These are phyloP conservation scores for Magnaporthiopsis rhizophila DNA, from an alignment of 2,329 filamentous ascomycete genomes.

Conservation along the genomic window DNA sequence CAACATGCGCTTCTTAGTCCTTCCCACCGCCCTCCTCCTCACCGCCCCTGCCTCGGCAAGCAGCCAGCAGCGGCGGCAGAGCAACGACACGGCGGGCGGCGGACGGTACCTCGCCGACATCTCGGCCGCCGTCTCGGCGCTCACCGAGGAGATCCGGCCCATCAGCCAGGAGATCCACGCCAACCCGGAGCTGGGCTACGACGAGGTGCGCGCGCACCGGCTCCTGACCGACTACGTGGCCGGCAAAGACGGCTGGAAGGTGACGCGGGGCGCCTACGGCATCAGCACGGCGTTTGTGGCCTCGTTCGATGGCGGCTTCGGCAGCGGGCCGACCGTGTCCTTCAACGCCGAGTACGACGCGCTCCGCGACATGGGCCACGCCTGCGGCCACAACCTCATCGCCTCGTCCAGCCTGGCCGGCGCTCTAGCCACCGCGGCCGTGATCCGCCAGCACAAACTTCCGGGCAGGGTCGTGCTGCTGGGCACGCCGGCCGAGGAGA, in stretches of 20 bases:
- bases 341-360: constrained; percentile 36
- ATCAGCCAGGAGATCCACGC: constrained; percentile 43
- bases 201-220: constrained; percentile 40
- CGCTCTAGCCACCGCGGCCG: constrained; percentile 36
- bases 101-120: constrained; percentile 24
- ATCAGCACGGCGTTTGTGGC: constrained; percentile 45
- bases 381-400: constrained; percentile 48
- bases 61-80: background rate
- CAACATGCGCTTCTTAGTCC: background rate
- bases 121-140: constrained; percentile 27
- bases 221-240: constrained; percentile 38
- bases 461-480: constrained; percentile 37
- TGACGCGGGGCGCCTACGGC: constrained; percentile 42
- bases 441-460: constrained; percentile 32
- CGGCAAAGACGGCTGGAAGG: constrained; percentile 36
- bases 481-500: constrained; percentile 47
- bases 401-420: constrained; percentile 38
- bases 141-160: constrained; percentile 31
- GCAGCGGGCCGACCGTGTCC: constrained; percentile 29
- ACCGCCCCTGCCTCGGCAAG: background rate
- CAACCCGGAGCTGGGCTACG: constrained; percentile 38
- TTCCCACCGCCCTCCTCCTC: background rate
- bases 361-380: constrained; percentile 41
- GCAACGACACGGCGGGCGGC: background rate
- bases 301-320: constrained; percentile 34